Evolutionary conservation across 768 basidiomycete species (phyloP), one percentile per base, ranked within the genome.

Genomic region (Trametes elegans): DNA sequence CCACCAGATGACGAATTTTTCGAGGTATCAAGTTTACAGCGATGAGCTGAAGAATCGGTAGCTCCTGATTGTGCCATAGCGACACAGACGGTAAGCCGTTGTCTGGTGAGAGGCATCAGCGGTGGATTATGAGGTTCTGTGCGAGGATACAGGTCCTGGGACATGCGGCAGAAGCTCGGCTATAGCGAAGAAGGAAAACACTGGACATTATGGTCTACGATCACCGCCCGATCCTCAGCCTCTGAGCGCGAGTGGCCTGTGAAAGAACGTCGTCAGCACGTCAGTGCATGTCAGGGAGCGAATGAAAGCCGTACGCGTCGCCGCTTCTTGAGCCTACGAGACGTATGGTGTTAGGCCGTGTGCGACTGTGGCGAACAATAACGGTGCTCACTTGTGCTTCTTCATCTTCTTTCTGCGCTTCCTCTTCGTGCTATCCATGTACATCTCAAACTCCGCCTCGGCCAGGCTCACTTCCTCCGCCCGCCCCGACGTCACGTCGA

Each of bases 401-500:
- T 88, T 92, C 86, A 96, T 96, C 84, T 95, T 96, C 84, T 85
- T 88, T 77, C 83, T 77, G 63, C 83, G 79, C 78, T 93, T 93
- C 70, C 90, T 81, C 76, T 86, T 88, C 26, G 83, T 84, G 62
- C 90, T 92, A 63, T 93, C 91, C 73, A 90, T 76, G 68, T 83
- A 70, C 14, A 90, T 78, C 39, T 81, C 79, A 60, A 83, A 78
- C 79, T 79, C 85, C 55, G 83, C 81, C 67, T 77, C 78, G 14
- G 82, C 79, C 62, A 77, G 72, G 61, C 79, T 76, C 48, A 79
- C 79, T 67, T 78, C 71, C 50, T 75, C 74, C 39, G 80, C 74
- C 52, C 79, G 76, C 38, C 77, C 75, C 36, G 75, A 74, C n/a
- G 78, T 78, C 28, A 78, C 72, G 61, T 79, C 79, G 35, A 90